Base-by-base conservation (phyloP, 2,329 filamentous ascomycete species). In the Rutstroemia sp. region DNA sequence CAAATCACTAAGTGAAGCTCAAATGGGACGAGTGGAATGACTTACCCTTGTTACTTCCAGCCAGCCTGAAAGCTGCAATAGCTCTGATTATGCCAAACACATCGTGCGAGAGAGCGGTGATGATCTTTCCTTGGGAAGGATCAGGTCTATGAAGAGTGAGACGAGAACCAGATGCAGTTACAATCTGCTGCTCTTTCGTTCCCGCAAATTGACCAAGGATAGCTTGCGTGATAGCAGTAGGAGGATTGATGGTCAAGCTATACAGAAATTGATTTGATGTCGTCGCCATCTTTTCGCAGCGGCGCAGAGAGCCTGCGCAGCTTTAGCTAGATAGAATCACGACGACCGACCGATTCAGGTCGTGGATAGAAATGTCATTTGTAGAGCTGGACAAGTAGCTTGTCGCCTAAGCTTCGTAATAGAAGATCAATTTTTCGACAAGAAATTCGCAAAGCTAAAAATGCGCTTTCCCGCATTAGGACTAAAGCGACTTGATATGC, bases 211-310 rank as follows among this genome's bases (percentile, higher is more conserved):
- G 92, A 66, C 94, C 95, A 58, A 96, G 81, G 63, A 96, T 87
- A 62, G 94, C 92, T 74, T 95, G 88, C 51, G 87, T 91, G 68
- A 96, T 84, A 58, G 90, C 88, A 64, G 91, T 92, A 37, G 94
- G 89, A 65, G 89, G 87, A 75, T 96, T 91, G 69, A 99, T 86
- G 65, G 94, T 97, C 76, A 99, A 80, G 68, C 90, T 94, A 77
- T 99, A 99, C 76, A 99, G 86, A 73, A 96, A 96, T 90, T 96
- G 95, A 72, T 92, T 92, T 64, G 92, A 96, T 60, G 92, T 96
- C 71, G 92, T 95, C 77, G 94, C 92, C 94, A 97, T 97, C 34
- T 58, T 68, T 64, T 63, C 51, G 59, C 57, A 51, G 54, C 47
- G 46, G 59, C 62, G 62, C 67, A 63, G 63, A 63, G 57, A 60